phyloP scores from a whole-genome alignment of 306 rosid genomes.

The Ziziphus jujuba region DNA sequence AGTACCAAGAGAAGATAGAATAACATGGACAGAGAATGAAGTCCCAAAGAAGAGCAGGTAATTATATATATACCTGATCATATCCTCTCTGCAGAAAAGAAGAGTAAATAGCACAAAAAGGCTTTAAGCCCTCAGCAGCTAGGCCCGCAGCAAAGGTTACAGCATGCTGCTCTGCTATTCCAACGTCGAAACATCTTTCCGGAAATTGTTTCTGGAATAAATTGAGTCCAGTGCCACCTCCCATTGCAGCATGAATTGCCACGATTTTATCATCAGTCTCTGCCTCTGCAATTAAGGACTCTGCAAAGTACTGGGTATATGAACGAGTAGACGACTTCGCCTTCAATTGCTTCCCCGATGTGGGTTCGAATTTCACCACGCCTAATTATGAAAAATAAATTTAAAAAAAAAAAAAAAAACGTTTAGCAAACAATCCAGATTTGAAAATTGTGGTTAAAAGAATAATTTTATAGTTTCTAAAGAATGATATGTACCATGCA shows the following conservation, averaged over 20 bases:
- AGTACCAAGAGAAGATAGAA: too few relatives aligned
- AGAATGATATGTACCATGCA: constrained; percentile 45
- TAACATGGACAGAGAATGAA: neutral
- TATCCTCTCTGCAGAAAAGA: constrained; percentile 64
- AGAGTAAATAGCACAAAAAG: constrained; percentile 70
- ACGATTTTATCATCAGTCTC: constrained; percentile 45
- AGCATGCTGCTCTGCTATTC: constrained; percentile 73
- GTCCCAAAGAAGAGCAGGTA: too few relatives aligned
- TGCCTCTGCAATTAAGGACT: constrained; percentile 61
- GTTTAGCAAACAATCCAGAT: neutral
- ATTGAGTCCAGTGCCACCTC: constrained; percentile 78
- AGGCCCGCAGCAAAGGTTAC: constrained; percentile 68
- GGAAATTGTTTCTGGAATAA: constrained; percentile 58
- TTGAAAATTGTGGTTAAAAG: neutral
- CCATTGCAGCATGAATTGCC: constrained; percentile 77
- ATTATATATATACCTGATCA: constrained; percentile 61
- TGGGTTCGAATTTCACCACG: constrained; percentile 59
- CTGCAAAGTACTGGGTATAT: constrained; percentile 57
- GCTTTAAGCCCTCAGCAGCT: constrained; percentile 60
- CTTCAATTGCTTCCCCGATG: constrained; percentile 58
- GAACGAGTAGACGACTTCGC: constrained; percentile 33
- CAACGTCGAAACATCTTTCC: constrained; percentile 58
- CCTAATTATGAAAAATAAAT: constrained; percentile 40
- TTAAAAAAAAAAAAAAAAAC: constrained; percentile 13
- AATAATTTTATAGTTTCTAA: neutral